Conservation (phyloP, 768 basidiomycete species). For the Mycena sanguinolenta region DNA sequence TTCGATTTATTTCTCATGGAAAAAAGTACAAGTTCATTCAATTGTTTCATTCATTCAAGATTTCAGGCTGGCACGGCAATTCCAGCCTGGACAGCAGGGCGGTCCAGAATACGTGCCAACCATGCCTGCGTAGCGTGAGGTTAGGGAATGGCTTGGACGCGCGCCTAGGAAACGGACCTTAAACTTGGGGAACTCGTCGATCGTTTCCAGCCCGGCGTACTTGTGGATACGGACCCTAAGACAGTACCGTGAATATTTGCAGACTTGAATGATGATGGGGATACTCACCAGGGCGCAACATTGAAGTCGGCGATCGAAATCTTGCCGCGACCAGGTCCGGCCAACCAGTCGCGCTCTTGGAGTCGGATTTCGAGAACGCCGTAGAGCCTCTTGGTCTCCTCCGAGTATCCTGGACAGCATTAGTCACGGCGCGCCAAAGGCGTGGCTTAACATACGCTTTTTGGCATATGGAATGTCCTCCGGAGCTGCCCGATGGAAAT, state of each 20-base stretch:
- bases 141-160: background rate
- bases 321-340: conserved; percentile 78
- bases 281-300: conserved; percentile 67
- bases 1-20: background rate
- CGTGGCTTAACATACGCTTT: conserved; percentile 59
- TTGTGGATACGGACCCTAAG: conserved; percentile 68
- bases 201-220: conserved; percentile 63
- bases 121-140: conserved; percentile 27
- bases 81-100: conserved; percentile 30
- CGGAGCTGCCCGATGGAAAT: conserved; percentile 75
- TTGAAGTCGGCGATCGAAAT: conserved; percentile 83
- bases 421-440: background rate
- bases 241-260: background rate
- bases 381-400: conserved; percentile 88
- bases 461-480: conserved; percentile 79
- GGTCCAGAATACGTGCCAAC: conserved; percentile 29
- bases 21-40: background rate
- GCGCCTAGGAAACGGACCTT: conserved; percentile 52
- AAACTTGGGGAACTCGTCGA: conserved; percentile 76
- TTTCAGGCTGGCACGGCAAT: conserved; percentile 19
- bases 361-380: conserved; percentile 89
- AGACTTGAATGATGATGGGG: background rate
- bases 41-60: background rate
- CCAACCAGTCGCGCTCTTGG: conserved; percentile 87
- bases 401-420: conserved; percentile 69